Base-by-base conservation (phyloP, 1,139 yeast genomes). In the Yamadazyma pseudoaaseri region DNA sequence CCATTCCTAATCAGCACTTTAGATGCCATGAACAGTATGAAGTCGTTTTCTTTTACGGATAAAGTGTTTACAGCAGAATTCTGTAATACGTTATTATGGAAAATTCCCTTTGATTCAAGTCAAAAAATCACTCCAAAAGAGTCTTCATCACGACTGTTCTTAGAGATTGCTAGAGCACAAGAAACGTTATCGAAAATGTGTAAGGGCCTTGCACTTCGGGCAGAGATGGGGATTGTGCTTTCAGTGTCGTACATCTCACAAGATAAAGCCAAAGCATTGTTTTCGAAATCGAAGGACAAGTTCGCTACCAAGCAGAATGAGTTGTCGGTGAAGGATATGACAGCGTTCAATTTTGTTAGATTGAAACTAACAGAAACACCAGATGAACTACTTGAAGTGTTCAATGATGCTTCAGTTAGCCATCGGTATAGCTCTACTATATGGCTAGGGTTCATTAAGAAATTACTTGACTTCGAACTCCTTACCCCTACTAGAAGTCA, bases 221-320 rank as follows among this genome's bases (percentile, higher is more conserved):
- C 69, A 1, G 57, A 60, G 34, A 56, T 69, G 62, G 76, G 73
- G 1, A 54, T 70, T 1, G 62, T 60, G 0, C 40, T 67, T 16
- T 60, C 67, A 0, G 50, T 68, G 6, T 45, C 52, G 4, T 31
- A 44, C 16, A 47, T 56, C 5, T 60, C 67, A 2, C 35, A 30
- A 5, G 47, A 35, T 5, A 62, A 59, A 30, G 65, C 69, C 1
- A 31, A 38, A 14, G 48, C 45, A 17, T 47, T 69, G n/a, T 50
- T 63, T 30, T 34, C 47, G 3, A 47, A 52, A n/a, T 62, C 68
- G 1, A 61, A 56, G 31, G 40, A 44, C 11, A 57, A 54, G 29
- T 58, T 51, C 24, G 10, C 27, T 14, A 8, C 38, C 28, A 27
- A 22, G 20, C 26, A 28, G 25, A 38, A 21, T 20, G 25, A 16